These are phyloP conservation scores for Tolypocladium ovalisporum DNA, from an alignment of 2,329 filamentous ascomycete genomes.

Conservation along the genomic window DNA sequence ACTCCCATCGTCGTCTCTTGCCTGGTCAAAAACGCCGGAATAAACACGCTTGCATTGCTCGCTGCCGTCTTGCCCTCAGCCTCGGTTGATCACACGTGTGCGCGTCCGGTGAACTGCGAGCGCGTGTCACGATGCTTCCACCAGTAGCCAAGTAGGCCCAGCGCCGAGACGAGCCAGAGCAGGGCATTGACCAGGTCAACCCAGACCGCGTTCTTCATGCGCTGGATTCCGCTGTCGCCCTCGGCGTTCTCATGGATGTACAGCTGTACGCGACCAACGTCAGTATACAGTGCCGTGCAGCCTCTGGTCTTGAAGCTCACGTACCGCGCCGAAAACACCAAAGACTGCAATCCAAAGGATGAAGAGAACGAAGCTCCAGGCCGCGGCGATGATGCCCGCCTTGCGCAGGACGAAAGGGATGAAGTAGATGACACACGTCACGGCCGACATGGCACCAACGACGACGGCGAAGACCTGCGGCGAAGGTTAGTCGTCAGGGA, in stretches of 20 bases:
- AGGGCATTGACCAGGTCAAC: constrained; percentile 64
- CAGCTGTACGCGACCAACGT: constrained; percentile 29
- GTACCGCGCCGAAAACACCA: constrained; percentile 64
- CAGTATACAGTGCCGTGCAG: background rate
- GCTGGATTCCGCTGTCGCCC: constrained; percentile 49
- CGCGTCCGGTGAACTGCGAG: constrained; percentile 49
- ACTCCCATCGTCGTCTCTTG: background rate
- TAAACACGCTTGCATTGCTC: background rate
- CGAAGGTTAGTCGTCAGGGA: background rate
- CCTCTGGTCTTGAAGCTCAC: constrained; percentile 4
- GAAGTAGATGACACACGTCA: constrained; percentile 55
- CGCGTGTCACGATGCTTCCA: constrained; percentile 40
- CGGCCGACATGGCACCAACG: constrained; percentile 52
- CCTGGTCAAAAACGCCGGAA: background rate
- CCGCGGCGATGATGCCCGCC: constrained; percentile 38
- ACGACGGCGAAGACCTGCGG: constrained; percentile 59
- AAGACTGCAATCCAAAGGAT: constrained; percentile 75
- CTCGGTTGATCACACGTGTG: constrained; percentile 29
- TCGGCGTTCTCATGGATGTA: constrained; percentile 61
- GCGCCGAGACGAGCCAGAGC: constrained; percentile 60
- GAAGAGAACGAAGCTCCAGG: constrained; percentile 62
- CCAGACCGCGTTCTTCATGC: constrained; percentile 86
- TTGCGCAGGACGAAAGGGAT: constrained; percentile 49
- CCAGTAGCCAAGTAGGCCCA: constrained; percentile 48
- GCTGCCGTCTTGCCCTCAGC: constrained; percentile 3